Evolutionary conservation across 805 yeast genomes (phyloP), one percentile per base, ranked within the genome.

Genomic region (Kazachstania taianensis): DNA sequence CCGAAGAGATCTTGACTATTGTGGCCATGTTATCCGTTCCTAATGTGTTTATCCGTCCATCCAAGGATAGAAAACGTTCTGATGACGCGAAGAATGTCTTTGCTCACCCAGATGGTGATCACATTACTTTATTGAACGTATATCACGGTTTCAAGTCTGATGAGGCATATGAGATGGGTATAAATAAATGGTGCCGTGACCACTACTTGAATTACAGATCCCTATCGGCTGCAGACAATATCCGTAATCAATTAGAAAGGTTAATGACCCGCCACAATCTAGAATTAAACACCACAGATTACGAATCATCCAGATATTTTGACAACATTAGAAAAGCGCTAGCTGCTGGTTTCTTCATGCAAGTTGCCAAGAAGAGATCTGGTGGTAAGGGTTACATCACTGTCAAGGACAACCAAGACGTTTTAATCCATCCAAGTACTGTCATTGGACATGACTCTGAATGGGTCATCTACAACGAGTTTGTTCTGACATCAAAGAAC

Each of bases 341-440:
- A 40, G 71, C 84, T 4, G 73, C 84, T n/a, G 98, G 98, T 2
- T 87, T 86, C 59, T 92, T 92, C 67, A 87, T 92, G 97, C 98
- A 92, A 65, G 94, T 83, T 37, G 97, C 96, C 23, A 92, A 87
- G 65, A 84, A 83, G 66, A 76, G 75, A 64, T 73, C 81, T n/a
- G 78, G 84, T 26, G 67, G 70, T 17, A 81, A 79, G 50, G 87
- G 83, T n/a, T 89, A 81, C 58, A 71, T 82, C 48, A 92, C 98
- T 0, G 81, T 87, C 34, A 86, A 86, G 61, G 98, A 92, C 61
- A 86, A 87, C 54, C 98, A 92, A 65, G 97, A 89, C 43, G 97
- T 89, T 9, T 63, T 86, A 50, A 70, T 92, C 32, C 98, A 92
- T 57, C 98, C 98, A 41, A 79, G 92, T 37, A 84, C 96, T 2